A percentile compares a stretch with the other conserved stretches of the same genome.
phyloP scores from a whole-genome alignment of 2,329 filamentous ascomycete species.

The Xylariales sp. region DNA sequence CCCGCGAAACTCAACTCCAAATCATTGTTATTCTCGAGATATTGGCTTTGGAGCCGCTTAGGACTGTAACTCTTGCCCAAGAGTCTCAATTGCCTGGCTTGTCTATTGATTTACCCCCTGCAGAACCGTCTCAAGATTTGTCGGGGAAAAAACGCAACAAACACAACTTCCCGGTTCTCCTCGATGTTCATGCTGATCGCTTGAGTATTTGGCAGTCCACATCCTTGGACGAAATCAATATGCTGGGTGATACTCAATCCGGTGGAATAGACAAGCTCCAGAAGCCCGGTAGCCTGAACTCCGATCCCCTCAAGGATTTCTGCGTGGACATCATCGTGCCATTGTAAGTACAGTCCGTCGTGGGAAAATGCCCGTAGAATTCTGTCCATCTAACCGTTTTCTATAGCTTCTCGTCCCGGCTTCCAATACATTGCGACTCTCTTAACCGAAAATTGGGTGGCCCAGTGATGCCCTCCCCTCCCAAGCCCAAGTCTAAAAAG shows the following conservation, averaged over 20 bases:
- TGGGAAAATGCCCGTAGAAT: background rate
- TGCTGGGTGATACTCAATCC: constrained; percentile 45
- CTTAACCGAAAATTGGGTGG: constrained; percentile 76
- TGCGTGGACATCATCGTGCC: constrained; percentile 77
- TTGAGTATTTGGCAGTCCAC: constrained; percentile 83
- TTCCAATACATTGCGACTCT: constrained; percentile 66
- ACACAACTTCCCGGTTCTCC: constrained; percentile 59
- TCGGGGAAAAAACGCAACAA: constrained; percentile 52
- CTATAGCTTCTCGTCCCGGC: constrained; percentile 64
- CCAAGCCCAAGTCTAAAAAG: constrained; percentile 46
- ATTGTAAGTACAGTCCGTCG: constrained; percentile 51
- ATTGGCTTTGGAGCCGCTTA: constrained; percentile 60
- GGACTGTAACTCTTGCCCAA: constrained; percentile 31
- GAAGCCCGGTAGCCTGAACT: constrained; percentile 35
- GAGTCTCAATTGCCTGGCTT: constrained; percentile 44
- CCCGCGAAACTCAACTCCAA: constrained; percentile 75
- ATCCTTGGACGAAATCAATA: constrained; percentile 52
- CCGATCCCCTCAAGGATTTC: constrained; percentile 69
- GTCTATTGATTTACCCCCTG: constrained; percentile 29
- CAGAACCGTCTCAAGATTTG: constrained; percentile 26
- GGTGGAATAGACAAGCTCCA: constrained; percentile 27
- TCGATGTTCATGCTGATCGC: constrained; percentile 73
- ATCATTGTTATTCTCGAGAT: constrained; percentile 77
- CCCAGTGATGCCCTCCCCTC: constrained; percentile 54
- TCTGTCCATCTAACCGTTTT: background rate